Conservation (phyloP, 2,329 filamentous ascomycete species). For the Nakataea oryzae region DNA sequence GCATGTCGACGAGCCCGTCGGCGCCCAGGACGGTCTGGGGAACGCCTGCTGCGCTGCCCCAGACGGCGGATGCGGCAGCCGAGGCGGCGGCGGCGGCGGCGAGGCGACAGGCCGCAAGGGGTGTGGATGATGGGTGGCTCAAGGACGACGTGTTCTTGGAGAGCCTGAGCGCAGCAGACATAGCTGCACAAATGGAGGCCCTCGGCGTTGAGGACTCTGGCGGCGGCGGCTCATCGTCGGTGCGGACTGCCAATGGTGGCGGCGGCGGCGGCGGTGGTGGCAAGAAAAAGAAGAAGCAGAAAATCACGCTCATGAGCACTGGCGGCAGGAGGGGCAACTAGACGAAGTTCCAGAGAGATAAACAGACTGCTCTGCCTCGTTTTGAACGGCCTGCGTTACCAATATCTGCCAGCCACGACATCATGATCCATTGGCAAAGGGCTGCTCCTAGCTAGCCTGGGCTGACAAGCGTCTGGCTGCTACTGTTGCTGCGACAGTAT, state of each 20-base stretch:
- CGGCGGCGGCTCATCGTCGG: conserved; percentile 8
- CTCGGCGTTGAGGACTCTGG: conserved; percentile 26
- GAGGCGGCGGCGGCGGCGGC: conserved; percentile 30
- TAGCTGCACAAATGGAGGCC: conserved; percentile 48
- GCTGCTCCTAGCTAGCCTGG: neutral
- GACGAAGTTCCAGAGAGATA: neutral
- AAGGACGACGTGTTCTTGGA: conserved; percentile 71
- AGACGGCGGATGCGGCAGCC: conserved; percentile 24
- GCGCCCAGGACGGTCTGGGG: conserved; percentile 83
- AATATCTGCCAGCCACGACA: neutral
- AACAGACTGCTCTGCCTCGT: neutral
- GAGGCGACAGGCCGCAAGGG: conserved; percentile 38
- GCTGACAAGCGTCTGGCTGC: neutral
- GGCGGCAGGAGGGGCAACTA: conserved; percentile 36
- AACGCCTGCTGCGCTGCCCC: conserved; percentile 57
- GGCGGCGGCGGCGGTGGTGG: conserved; percentile 21
- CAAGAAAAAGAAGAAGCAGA: conserved; percentile 63
- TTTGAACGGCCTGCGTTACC: neutral
- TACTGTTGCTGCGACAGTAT: neutral
- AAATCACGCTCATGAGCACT: conserved; percentile 64
- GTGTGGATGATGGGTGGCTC: conserved; percentile 71
- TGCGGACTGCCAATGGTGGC: conserved; percentile 6
- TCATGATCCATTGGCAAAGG: neutral
- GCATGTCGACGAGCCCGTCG: conserved; percentile 72
- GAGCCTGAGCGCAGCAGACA: conserved; percentile 52